phyloP scores from a whole-genome alignment of 768 basidiomycete genomes.

The Tricholoma saponaceum region DNA sequence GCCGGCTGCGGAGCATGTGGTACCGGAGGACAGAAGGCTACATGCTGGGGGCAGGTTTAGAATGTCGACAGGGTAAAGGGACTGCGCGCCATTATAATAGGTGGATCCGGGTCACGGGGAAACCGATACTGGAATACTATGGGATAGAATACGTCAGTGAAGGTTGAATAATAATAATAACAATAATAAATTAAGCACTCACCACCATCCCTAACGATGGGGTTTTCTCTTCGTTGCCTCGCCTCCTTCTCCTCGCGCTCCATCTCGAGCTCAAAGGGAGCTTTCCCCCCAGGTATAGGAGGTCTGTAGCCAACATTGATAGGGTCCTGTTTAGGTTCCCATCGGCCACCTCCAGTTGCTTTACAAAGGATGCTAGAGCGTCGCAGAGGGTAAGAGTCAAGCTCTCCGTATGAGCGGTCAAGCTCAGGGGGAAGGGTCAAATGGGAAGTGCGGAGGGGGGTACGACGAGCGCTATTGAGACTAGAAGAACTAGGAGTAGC shows the following conservation, averaged over 20 bases:
- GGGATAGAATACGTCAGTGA: neutral
- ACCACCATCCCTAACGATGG: slow-evolving; percentile 58
- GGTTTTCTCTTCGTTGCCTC: slow-evolving; percentile 48
- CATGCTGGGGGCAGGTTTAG: slow-evolving; percentile 24
- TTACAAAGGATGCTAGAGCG: slow-evolving; percentile 70
- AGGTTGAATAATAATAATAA: too few relatives aligned
- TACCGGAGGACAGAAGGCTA: slow-evolving; percentile 5
- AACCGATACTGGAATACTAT: slow-evolving; percentile 66
- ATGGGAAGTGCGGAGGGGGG: slow-evolving; percentile 27
- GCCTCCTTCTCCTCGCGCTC: slow-evolving; percentile 61
- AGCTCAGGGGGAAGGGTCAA: slow-evolving; percentile 36
- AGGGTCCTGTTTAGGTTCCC: slow-evolving; percentile 61
- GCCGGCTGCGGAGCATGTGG: slow-evolving; percentile 10
- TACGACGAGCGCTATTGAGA: slow-evolving; percentile 28
- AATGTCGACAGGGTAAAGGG: slow-evolving; percentile 62
- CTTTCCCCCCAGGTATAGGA: slow-evolving; percentile 63
- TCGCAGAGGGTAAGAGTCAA: slow-evolving; percentile 70
- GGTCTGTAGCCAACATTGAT: slow-evolving; percentile 45
- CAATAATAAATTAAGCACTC: neutral
- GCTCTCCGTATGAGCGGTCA: slow-evolving; percentile 59
- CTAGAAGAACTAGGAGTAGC: slow-evolving; percentile 31
- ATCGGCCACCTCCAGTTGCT: slow-evolving; percentile 74
- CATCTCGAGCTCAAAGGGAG: slow-evolving; percentile 65
- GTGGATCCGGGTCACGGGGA: slow-evolving; percentile 43
- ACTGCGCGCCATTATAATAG: slow-evolving; percentile 34